Conservation (phyloP, 352 stramenopile genomes). For the Phytophthora citrophthora region DNA sequence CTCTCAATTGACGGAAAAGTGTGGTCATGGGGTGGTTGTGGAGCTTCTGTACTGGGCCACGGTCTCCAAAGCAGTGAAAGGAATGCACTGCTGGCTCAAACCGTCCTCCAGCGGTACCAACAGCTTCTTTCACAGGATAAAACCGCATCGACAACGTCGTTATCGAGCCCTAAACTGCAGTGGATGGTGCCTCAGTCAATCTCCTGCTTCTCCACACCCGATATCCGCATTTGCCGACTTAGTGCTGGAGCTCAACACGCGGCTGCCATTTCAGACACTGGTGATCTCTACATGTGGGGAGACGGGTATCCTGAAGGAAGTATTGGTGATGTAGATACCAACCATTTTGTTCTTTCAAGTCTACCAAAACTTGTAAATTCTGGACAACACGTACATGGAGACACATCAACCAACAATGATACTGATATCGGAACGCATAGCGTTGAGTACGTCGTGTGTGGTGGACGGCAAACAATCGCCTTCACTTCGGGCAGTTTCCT, state of each 20-base stretch:
- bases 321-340: constrained; percentile 1
- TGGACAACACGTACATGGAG: constrained; percentile 10
- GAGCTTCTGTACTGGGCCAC: constrained; percentile 70
- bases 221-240: constrained; percentile 55
- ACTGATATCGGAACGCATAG: constrained; percentile 36
- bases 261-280: constrained; percentile 82
- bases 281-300: constrained; percentile 94
- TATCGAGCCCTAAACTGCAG: constrained; percentile 17
- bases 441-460: constrained; percentile 58
- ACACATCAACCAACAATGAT: neutral
- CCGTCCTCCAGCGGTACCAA: constrained; percentile 52
- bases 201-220: constrained; percentile 42
- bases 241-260: constrained; percentile 90
- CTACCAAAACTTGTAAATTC: constrained; percentile 35
- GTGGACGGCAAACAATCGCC: constrained; percentile 48
- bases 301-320: constrained; percentile 8
- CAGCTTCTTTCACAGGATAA: constrained; percentile 32
- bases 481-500: constrained; percentile 65
- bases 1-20: constrained; percentile 68
- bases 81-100: constrained; percentile 38
- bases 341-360: constrained; percentile 13
- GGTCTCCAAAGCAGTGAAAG: constrained; percentile 25
- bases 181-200: constrained; percentile 61
- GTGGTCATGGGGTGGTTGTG: constrained; percentile 83
- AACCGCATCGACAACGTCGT: neutral